These are phyloP conservation scores for Phaeoacremonium minimum DNA, from an alignment of 2,329 filamentous ascomycete species.

Conservation along the genomic window DNA sequence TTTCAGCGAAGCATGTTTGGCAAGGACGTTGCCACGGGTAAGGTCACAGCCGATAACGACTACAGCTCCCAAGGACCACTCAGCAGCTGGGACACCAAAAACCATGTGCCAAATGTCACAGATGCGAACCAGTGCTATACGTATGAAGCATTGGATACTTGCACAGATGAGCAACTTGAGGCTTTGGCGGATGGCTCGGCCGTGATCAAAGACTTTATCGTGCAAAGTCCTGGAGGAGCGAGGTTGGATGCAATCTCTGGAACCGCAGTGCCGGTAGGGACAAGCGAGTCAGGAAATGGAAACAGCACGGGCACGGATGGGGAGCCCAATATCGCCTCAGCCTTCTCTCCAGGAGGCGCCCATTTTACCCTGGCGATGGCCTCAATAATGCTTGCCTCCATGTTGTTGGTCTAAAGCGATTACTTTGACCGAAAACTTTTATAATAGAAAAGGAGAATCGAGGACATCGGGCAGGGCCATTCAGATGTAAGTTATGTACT, in stretches of 20 bases:
- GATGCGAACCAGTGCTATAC: slow-evolving; percentile 37
- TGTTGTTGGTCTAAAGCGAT: neutral
- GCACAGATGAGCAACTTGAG: slow-evolving; percentile 35
- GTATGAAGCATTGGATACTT: slow-evolving; percentile 27
- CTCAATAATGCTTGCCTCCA: neutral
- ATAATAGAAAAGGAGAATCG: too few species aligned
- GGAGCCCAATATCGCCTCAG: neutral
- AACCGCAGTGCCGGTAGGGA: neutral
- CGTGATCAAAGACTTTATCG: slow-evolving; percentile 37
- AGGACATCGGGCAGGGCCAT: too few species aligned
- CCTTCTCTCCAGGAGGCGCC: neutral
- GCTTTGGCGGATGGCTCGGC: slow-evolving; percentile 38
- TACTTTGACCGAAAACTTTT: too few species aligned
- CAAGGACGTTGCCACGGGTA: slow-evolving; percentile 49
- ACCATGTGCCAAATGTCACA: slow-evolving; percentile 31
- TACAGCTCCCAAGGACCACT: slow-evolving; percentile 27
- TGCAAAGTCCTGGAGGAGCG: slow-evolving; percentile 14
- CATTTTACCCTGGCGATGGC: neutral
- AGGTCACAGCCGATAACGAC: slow-evolving; percentile 22
- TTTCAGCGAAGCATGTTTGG: slow-evolving; percentile 43
- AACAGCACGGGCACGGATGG: neutral
- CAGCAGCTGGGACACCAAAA: slow-evolving; percentile 36
- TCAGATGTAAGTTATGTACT: too few species aligned
- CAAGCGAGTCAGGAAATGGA: neutral
- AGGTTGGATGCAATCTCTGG: too few species aligned